These are phyloP conservation scores for Thermochaetoides dissita DNA, from an alignment of 2,329 filamentous ascomycete genomes.

Conservation along the genomic window DNA sequence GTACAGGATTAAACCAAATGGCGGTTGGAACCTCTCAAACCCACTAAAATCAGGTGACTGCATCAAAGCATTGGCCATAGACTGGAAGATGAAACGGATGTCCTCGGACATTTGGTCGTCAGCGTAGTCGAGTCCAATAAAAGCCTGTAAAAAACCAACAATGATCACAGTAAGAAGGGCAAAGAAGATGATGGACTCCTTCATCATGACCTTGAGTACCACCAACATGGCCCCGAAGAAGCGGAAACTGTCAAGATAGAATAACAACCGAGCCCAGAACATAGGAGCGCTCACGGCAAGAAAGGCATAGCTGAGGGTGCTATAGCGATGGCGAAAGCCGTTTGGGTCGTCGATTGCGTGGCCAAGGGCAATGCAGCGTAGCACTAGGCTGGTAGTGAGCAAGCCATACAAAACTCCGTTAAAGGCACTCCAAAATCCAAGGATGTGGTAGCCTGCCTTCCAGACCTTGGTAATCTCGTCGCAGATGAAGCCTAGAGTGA, in stretches of 20 bases:
- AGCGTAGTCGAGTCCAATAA: conserved; percentile 77
- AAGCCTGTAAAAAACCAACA: conserved; percentile 80
- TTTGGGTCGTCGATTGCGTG: conserved; percentile 36
- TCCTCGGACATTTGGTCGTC: conserved; percentile 59
- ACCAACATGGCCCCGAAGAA: conserved; percentile 99
- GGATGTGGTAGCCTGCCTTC: conserved; percentile 83
- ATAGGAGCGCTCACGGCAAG: conserved; percentile 85
- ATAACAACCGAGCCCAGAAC: conserved; percentile 87
- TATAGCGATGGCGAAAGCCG: conserved; percentile 47
- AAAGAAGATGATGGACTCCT: conserved; percentile 91
- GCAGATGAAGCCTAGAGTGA: conserved; percentile 80
- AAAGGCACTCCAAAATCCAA: conserved; percentile 96
- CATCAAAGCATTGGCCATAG: conserved; percentile 84
- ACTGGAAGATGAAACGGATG: conserved; percentile 58
- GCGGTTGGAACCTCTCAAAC: conserved; percentile 81
- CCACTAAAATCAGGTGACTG: conserved; percentile 77
- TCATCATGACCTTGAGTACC: conserved; percentile 90
- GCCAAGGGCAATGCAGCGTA: conserved; percentile 64
- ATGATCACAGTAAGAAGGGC: conserved; percentile 74
- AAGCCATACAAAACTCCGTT: conserved; percentile 72
- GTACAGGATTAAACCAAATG: conserved; percentile 89
- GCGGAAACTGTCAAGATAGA: conserved; percentile 84
- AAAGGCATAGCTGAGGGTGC: conserved; percentile 82
- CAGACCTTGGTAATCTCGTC: conserved; percentile 82
- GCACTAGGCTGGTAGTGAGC: conserved; percentile 61